Evolutionary conservation across 78 protist genomes (phyloP).

Genomic region (Dictyostelium citrinum): DNA sequence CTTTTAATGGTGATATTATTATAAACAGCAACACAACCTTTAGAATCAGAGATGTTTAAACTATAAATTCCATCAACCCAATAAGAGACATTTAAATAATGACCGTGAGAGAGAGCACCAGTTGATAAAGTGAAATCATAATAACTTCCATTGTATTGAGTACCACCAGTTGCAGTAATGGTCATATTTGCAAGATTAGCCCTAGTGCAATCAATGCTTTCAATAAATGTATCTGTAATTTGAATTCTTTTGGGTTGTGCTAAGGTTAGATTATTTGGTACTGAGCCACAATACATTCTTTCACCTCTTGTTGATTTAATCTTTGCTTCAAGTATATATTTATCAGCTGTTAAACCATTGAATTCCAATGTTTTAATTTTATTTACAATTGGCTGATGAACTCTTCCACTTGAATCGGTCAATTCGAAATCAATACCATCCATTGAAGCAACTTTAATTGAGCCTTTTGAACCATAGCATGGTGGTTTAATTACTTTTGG

Average conservation of each 20-base stretch:
- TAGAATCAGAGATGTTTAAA: constrained; percentile 16
- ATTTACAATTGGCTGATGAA: not conserved
- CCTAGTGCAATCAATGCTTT: not conserved
- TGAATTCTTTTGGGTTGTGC: constrained; percentile 2
- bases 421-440: not conserved
- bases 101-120: not conserved
- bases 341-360: constrained; percentile 16
- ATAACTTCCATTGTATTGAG: not conserved
- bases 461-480: constrained; percentile 9
- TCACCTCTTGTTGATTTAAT: not conserved
- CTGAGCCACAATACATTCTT: not conserved
- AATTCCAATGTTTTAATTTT: not conserved
- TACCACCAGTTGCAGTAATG: constrained; percentile 41
- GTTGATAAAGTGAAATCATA: constrained; percentile 6
- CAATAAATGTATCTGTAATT: not conserved
- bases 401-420: not conserved
- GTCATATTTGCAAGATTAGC: not conserved
- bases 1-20: constrained; percentile 22
- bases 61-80: constrained; percentile 61
- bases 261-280: not conserved
- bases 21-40: not conserved
- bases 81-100: constrained; percentile 27
- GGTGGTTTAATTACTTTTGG: not conserved
- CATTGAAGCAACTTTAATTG: not conserved
- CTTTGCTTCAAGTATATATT: not conserved